Evolutionary conservation across 805 yeast species (phyloP), one percentile per base, ranked within the genome.

Genomic region (Candida arabinofermentans): DNA sequence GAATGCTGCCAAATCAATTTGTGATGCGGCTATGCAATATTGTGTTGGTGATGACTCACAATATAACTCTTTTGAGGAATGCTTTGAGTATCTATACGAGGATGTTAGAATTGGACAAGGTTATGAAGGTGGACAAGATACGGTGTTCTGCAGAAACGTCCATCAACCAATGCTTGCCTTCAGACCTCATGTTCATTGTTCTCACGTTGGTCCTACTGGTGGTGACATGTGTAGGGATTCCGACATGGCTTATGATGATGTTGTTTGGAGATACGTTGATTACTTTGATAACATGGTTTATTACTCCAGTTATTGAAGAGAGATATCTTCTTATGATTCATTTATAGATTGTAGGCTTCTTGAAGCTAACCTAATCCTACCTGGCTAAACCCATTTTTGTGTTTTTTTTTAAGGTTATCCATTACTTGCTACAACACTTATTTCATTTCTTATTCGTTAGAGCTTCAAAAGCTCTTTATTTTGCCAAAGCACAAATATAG

Each of bases 201-300:
- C 53, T 10, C 59, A 54, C 32, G 35, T 53, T 38, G 60, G 59
- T 12, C 55, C 55, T 6, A 18, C 44, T 27, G 58, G 58, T 30
- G 55, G 57, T 37, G 58, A 48, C 32, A 54, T 54, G 59, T 55
- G 58, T 34, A 35, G 46, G 13, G 55, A 54, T 37, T 39, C 37
- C 16, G 57, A 47, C 27, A 49, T 47, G 3, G 40, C 21, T 12
- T 54, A 50, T 32, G 36, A 40, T 8, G 16, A 26, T 36, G 34
- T 31, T 18, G 34, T 31, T 18, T 21, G 26, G 24, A 26, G 36
- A 12, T 19, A 29, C 22, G 26, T 26, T 13, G 13, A 27, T 12
- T 35, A 35, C 17, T 34, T 34, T n/a, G 27, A 64, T 37, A 73
- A 69, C 42, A 42, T 51, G 14, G 58, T 53, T 37, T 64, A 31